Percentiles rank a stretch among this genome's conserved stretches.
phyloP scores from a whole-genome alignment of 768 basidiomycete genomes.

The Cantharellus anzutake region DNA sequence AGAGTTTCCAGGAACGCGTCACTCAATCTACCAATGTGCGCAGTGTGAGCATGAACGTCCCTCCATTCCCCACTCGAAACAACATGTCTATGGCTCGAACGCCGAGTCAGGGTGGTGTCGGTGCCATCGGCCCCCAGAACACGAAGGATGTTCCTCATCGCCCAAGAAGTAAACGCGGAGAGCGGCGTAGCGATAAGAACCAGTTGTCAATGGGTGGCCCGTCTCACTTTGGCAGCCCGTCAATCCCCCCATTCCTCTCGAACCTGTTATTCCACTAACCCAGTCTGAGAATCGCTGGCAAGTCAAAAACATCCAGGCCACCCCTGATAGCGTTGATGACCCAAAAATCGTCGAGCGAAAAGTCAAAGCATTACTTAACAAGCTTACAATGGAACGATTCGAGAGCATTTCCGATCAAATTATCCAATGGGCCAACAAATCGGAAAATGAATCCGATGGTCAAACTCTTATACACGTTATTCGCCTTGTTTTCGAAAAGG shows the following conservation, averaged over 20 bases:
- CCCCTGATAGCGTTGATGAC: background rate
- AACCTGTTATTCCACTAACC: conserved; percentile 63
- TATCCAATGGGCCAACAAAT: conserved; percentile 87
- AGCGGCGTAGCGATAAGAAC: conserved; percentile 39
- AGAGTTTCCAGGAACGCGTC: too few species aligned
- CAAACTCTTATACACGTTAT: conserved; percentile 92
- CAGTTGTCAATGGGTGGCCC: conserved; percentile 21
- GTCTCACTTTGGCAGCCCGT: conserved; percentile 8
- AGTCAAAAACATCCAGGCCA: conserved; percentile 14
- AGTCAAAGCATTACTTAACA: conserved; percentile 83
- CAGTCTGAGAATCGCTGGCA: conserved; percentile 74
- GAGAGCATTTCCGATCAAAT: conserved; percentile 92
- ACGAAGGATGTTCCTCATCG: conserved; percentile 8
- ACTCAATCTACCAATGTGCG: conserved; percentile 13
- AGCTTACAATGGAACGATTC: conserved; percentile 92
- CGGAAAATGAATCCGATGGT: conserved; percentile 80
- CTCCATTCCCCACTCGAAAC: conserved; percentile 1
- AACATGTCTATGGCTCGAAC: conserved; percentile 39
- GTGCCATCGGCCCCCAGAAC: conserved; percentile 22
- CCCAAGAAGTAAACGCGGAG: conserved; percentile 27
- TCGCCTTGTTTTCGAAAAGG: conserved; percentile 90
- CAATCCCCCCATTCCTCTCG: conserved; percentile 16
- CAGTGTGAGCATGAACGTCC: background rate
- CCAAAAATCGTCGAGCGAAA: conserved; percentile 77
- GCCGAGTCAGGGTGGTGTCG: conserved; percentile 24